These are phyloP conservation scores for Solanum hybrid DNA, from an alignment of 305 asterid species.

Conservation along the genomic window DNA sequence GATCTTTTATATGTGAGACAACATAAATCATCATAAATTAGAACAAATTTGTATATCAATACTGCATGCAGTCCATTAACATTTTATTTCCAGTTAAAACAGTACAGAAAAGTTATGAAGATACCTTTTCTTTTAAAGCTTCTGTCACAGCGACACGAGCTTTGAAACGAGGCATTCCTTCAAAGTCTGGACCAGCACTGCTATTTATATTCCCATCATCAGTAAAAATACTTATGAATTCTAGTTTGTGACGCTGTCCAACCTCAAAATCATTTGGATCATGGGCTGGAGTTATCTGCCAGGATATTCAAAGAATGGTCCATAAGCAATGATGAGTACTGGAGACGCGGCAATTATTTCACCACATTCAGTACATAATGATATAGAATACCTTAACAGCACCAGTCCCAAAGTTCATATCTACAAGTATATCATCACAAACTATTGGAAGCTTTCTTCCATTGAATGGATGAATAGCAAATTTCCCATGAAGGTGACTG, in stretches of 20 bases:
- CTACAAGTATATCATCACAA: slow-evolving; percentile 81
- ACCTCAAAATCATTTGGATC: slow-evolving; percentile 91
- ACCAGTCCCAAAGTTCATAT: slow-evolving; percentile 92
- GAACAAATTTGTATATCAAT: not conserved
- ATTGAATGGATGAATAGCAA: slow-evolving; percentile 78
- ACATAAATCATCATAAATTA: not conserved
- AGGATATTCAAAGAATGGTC: not conserved
- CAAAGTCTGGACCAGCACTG: slow-evolving; percentile 59
- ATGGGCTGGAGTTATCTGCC: slow-evolving; percentile 84
- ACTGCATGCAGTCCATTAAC: not conserved
- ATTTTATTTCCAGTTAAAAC: not conserved
- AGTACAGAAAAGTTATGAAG: not conserved
- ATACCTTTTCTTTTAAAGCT: slow-evolving; percentile 62
- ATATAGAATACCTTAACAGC: slow-evolving; percentile 67
- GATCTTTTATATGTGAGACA: not conserved
- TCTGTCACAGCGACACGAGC: slow-evolving; percentile 65
- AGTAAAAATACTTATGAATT: slow-evolving; percentile 60
- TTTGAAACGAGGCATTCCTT: slow-evolving; percentile 69
- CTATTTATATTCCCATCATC: slow-evolving; percentile 82
- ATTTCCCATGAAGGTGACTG: slow-evolving; percentile 71
- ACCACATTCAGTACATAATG: not conserved
- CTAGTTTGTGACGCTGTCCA: slow-evolving; percentile 70
- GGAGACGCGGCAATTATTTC: not conserved
- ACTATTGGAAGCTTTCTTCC: slow-evolving; percentile 84
- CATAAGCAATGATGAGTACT: slow-evolving; percentile 1